Conservation (phyloP, 2,329 filamentous ascomycete species). For the Penicillium sp. region DNA sequence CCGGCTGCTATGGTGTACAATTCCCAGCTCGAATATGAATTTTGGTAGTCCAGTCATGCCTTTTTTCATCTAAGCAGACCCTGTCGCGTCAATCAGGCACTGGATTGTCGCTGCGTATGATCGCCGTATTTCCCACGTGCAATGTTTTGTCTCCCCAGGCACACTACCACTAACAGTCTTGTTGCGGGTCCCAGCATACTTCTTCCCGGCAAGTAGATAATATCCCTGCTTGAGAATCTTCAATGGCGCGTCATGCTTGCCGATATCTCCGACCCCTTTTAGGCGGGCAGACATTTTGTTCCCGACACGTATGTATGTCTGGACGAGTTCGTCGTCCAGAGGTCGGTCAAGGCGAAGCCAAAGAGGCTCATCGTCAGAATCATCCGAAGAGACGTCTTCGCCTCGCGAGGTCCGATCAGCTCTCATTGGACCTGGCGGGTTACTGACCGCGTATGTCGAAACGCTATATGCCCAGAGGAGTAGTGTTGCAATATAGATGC, state of each 20-base stretch:
- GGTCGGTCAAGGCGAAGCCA: constrained; percentile 2
- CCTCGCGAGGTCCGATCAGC: neutral
- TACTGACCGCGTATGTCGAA: neutral
- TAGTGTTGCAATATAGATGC: neutral
- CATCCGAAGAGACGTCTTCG: neutral
- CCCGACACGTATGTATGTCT: constrained; percentile 2
- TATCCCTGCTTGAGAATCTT: neutral
- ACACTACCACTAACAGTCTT: neutral
- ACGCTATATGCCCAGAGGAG: constrained; percentile 1
- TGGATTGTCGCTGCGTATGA: neutral
- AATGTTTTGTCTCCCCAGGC: neutral
- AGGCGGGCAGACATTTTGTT: neutral
- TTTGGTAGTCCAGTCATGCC: neutral
- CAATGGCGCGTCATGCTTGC: neutral
- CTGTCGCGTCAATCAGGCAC: neutral
- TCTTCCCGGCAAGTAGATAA: neutral
- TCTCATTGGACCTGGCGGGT: neutral
- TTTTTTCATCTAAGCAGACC: neutral
- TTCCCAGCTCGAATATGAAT: neutral
- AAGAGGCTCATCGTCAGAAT: neutral
- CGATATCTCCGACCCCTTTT: constrained; percentile 2
- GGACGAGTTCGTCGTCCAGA: constrained; percentile 5
- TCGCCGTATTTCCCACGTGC: neutral
- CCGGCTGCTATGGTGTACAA: neutral
- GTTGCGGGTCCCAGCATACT: neutral